Evolutionary conservation across 1,139 yeast genomes (phyloP).

Genomic region (Pichia sp.): DNA sequence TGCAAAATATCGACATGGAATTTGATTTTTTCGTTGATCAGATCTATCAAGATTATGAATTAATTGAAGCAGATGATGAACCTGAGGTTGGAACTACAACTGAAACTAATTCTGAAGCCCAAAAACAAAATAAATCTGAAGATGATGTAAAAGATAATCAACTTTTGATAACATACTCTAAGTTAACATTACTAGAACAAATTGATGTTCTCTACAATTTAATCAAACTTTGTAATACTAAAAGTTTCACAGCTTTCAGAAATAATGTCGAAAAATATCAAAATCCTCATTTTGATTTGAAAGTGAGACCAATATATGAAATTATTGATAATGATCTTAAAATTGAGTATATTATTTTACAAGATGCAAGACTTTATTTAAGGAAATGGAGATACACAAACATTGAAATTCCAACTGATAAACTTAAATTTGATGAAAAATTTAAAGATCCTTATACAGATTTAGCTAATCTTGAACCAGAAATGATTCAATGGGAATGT

Average conservation of each 20-base stretch:
- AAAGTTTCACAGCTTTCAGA: constrained; percentile 34
- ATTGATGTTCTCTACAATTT: constrained; percentile 37
- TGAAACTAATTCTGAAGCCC: constrained; percentile 15
- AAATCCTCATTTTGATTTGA: constrained; percentile 30
- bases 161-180: constrained; percentile 31
- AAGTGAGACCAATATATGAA: constrained; percentile 19
- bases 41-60: constrained; percentile 15
- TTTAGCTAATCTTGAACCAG: constrained; percentile 28
- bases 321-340: constrained; percentile 12
- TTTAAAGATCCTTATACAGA: constrained; percentile 24
- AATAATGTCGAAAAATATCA: constrained; percentile 37
- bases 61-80: constrained; percentile 10
- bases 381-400: constrained; percentile 32
- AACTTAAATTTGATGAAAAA: constrained; percentile 33
- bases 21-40: constrained; percentile 22
- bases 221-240: constrained; percentile 32
- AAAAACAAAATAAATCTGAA: constrained; percentile 11
- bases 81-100: constrained; percentile 1
- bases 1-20: constrained; percentile 22
- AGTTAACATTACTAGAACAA: constrained; percentile 31
- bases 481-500: constrained; percentile 40
- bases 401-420: constrained; percentile 36
- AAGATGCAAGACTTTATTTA: constrained; percentile 41
- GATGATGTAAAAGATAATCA: constrained; percentile 17
- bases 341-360: constrained; percentile 37